A percentile compares a stretch with the other conserved stretches of the same genome.
Conservation (phyloP, 1,284 basidiomycete genomes). For the Malassezia pachydermatis region DNA sequence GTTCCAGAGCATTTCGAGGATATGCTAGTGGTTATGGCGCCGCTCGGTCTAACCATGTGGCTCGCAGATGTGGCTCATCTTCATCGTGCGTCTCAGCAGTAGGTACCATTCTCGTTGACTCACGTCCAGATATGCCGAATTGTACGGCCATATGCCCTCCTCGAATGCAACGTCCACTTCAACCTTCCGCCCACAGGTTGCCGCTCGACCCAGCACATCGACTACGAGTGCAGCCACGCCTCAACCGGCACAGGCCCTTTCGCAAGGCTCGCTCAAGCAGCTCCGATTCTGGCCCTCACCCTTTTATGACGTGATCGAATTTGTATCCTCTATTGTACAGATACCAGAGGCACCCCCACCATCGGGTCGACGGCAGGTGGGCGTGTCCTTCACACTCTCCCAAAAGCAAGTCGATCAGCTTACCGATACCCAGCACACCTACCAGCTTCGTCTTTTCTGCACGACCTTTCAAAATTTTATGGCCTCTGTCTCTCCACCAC, state of each 20-base stretch:
- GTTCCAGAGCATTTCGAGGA: constrained; percentile 19
- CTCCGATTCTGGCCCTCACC: constrained; percentile 33
- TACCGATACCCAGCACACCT: constrained; percentile 8
- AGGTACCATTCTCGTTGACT: constrained; percentile 1
- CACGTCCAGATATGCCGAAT: too few species aligned
- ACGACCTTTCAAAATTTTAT: constrained; percentile 32
- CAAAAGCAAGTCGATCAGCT: constrained; percentile 23
- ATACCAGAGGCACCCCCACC: constrained; percentile 29
- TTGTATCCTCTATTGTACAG: constrained; percentile 25
- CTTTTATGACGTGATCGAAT: constrained; percentile 35
- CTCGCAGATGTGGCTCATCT: background rate
- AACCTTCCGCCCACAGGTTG: constrained; percentile 9
- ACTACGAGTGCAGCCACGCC: background rate
- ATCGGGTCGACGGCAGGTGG: constrained; percentile 24
- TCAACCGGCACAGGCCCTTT: constrained; percentile 13
- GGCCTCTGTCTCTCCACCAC: constrained; percentile 12
- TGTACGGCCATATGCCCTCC: too few species aligned
- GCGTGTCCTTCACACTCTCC: constrained; percentile 22
- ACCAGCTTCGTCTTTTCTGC: constrained; percentile 34
- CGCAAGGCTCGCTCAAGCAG: constrained; percentile 13
- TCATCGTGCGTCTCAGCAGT: constrained; percentile 6
- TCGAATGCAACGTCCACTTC: constrained; percentile 16
- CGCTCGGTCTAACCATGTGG: constrained; percentile 16
- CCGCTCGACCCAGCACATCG: background rate
- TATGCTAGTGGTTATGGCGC: constrained; percentile 20